Conservation (phyloP, 352 stramenopile genomes). For the Phytopythium vexans region DNA sequence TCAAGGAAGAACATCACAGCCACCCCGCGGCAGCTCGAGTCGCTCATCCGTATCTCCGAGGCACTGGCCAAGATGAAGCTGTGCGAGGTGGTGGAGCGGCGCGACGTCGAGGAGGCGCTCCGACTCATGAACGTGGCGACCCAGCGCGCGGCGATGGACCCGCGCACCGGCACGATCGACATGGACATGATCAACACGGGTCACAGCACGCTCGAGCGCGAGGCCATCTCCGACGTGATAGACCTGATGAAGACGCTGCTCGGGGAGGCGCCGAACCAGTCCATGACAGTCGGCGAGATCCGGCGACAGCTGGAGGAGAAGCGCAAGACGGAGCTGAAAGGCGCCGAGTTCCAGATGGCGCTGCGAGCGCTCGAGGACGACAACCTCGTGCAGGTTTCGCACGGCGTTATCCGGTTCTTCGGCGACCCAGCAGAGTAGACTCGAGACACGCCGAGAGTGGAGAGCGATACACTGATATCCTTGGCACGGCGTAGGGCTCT, state of each 20-base stretch:
- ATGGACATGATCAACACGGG: constrained; percentile 99
- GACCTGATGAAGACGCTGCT: constrained; percentile 57
- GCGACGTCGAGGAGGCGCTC: constrained; percentile 94
- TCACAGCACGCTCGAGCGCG: constrained; percentile 86
- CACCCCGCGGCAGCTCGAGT: constrained; percentile 98
- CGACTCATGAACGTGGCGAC: constrained; percentile 98
- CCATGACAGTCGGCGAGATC: constrained; percentile 87
- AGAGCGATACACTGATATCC: no score
- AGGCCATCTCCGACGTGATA: constrained; percentile 64
- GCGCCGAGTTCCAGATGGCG: constrained; percentile 86
- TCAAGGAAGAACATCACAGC: constrained; percentile 96
- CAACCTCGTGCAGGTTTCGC: constrained; percentile 90
- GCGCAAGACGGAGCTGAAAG: constrained; percentile 69
- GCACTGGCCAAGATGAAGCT: constrained; percentile 95
- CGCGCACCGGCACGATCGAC: constrained; percentile 98
- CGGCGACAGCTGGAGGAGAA: constrained; percentile 84
- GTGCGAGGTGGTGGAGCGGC: constrained; percentile 47
- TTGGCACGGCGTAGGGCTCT: no score
- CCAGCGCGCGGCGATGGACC: constrained; percentile 96
- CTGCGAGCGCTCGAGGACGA: constrained; percentile 90
- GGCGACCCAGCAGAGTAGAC: constrained; percentile 28
- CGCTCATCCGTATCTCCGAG: constrained; percentile 97
- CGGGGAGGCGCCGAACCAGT: constrained; percentile 47
- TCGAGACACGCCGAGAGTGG: no score
- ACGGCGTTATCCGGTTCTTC: constrained; percentile 81